phyloP scores from a whole-genome alignment of 331 rosid species.

The Acacia pycnantha region DNA sequence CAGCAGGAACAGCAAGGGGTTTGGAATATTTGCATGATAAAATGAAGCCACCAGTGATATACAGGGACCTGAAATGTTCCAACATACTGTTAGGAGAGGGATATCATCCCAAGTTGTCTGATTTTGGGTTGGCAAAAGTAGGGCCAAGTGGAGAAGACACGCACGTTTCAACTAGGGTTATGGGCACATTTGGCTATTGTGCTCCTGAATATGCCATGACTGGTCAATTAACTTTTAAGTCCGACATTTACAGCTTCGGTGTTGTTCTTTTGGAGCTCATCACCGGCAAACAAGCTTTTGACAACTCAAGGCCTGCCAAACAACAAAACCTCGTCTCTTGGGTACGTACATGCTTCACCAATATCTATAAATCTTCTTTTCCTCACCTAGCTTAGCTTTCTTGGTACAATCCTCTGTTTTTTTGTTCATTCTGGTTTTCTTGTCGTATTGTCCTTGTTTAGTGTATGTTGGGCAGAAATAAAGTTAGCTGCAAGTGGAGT shows the following conservation, averaged over 20 bases:
- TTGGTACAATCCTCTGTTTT: background rate
- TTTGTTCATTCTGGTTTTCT: background rate
- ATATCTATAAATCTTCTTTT: background rate
- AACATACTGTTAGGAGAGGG: conserved; percentile 42
- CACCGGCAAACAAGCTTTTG: conserved; percentile 61
- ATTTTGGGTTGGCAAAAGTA: conserved; percentile 46
- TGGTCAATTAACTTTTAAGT: conserved; percentile 66
- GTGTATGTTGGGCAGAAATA: background rate
- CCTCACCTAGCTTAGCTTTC: background rate
- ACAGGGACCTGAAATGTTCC: conserved; percentile 39
- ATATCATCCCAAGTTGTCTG: conserved; percentile 67
- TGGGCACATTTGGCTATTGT: conserved; percentile 77
- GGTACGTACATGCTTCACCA: conserved; percentile 29
- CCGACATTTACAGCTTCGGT: conserved; percentile 75
- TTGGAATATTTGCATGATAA: conserved; percentile 51
- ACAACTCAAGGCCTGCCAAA: background rate
- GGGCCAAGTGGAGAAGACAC: conserved; percentile 36
- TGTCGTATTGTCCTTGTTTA: background rate
- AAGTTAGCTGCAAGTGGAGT: background rate
- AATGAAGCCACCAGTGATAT: conserved; percentile 31
- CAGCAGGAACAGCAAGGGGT: conserved; percentile 64
- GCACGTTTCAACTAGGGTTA: conserved; percentile 46
- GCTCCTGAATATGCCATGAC: conserved; percentile 51
- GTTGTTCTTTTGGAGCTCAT: conserved; percentile 84
- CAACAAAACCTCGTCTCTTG: conserved; percentile 33